These are phyloP conservation scores for Phycomyces blakesleeanus DNA, from an alignment of 192 early-diverging fungal species.

Conservation along the genomic window DNA sequence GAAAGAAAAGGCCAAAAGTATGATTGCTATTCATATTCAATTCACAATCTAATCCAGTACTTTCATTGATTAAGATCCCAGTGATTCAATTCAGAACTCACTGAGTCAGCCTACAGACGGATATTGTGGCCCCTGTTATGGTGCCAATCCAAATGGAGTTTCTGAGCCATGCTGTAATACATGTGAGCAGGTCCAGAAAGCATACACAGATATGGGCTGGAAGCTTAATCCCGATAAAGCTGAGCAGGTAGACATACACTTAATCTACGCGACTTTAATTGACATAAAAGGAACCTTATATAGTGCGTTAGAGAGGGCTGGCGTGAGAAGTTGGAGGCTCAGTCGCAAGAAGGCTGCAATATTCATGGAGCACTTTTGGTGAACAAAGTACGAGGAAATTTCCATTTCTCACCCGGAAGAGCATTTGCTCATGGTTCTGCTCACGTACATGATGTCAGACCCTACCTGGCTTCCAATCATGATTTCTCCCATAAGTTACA, in stretches of 20 bases:
- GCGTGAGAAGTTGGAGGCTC: slow-evolving; percentile 61
- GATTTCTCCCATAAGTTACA: slow-evolving; percentile 81
- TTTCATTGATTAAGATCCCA: background rate
- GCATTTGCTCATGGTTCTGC: slow-evolving; percentile 57
- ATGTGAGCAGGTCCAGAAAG: slow-evolving; percentile 82
- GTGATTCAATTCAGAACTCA: background rate
- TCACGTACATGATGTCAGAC: slow-evolving; percentile 25
- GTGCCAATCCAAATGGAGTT: slow-evolving; percentile 48
- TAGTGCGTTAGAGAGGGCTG: slow-evolving; percentile 82
- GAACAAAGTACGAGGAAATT: slow-evolving; percentile 89
- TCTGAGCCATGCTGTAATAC: slow-evolving; percentile 78
- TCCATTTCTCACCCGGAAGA: slow-evolving; percentile 87
- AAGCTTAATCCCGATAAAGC: slow-evolving; percentile 70
- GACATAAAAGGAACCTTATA: background rate
- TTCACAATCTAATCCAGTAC: background rate
- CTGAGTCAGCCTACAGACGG: slow-evolving; percentile 13
- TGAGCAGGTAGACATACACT: slow-evolving; percentile 55
- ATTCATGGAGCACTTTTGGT: slow-evolving; percentile 75
- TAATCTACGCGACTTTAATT: background rate
- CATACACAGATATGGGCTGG: slow-evolving; percentile 81
- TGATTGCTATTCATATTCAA: background rate
- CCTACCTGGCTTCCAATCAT: slow-evolving; percentile 26
- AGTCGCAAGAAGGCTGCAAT: slow-evolving; percentile 85
- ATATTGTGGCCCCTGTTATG: slow-evolving; percentile 90
- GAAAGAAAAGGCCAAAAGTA: slow-evolving; percentile 52